Percentiles rank a stretch among this genome's conserved stretches.
These are phyloP conservation scores for Climacium dendroides DNA, from an alignment of 225 moss, liverwort and hornwort species.

Conservation along the genomic window DNA sequence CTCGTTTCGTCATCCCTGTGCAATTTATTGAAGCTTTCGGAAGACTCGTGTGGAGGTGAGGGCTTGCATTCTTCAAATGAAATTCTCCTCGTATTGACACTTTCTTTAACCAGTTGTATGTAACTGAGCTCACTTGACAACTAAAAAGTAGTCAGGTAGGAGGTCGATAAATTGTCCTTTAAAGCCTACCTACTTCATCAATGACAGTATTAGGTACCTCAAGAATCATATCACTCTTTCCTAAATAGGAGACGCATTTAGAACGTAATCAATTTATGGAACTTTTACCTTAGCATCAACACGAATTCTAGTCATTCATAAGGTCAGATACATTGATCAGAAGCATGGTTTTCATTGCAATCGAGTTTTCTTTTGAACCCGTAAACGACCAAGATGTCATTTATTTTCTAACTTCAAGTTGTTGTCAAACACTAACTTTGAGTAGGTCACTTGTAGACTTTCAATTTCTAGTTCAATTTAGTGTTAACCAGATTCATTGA, in stretches of 20 bases:
- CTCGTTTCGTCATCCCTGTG: conserved; percentile 55
- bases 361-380: background rate
- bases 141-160: no score
- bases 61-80: conserved; percentile 34
- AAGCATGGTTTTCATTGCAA: background rate
- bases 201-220: no score
- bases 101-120: background rate
- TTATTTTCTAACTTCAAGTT: background rate
- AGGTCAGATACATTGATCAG: no score
- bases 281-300: no score
- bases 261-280: no score
- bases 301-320: background rate
- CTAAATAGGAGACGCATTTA: no score
- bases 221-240: no score
- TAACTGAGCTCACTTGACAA: no score
- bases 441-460: background rate
- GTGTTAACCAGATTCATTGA: background rate
- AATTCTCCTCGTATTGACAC: background rate
- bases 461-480: background rate
- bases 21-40: conserved; percentile 30
- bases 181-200: no score
- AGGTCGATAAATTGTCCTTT: no score
- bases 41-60: conserved; percentile 36
- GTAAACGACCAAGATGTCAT: background rate
- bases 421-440: background rate